Percentiles rank a stretch among this genome's conserved stretches.
Evolutionary conservation across 352 stramenopile genomes (phyloP).

Genomic region (Phytophthora crassamura): DNA sequence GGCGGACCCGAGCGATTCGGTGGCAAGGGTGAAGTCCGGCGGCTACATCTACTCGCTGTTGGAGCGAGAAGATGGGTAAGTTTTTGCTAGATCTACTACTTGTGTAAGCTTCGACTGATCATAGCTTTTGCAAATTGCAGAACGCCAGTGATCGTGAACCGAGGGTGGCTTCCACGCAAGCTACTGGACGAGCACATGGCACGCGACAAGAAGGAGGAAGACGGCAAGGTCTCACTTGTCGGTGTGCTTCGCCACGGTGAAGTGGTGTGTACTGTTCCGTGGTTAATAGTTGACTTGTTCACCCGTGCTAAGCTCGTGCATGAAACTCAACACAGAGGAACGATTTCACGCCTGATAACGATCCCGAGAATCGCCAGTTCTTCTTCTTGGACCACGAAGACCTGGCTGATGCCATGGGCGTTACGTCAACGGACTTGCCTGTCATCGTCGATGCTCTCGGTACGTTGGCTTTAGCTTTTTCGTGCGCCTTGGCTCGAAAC

Average conservation of each 20-base stretch:
- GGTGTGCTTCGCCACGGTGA: slow-evolving; percentile 84
- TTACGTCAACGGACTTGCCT: slow-evolving; percentile 65
- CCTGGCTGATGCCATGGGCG: slow-evolving; percentile 76
- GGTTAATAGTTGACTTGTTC: not conserved
- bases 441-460: slow-evolving; percentile 82
- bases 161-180: slow-evolving; percentile 82
- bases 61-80: slow-evolving; percentile 70
- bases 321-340: slow-evolving; percentile 51
- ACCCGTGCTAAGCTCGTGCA: slow-evolving; percentile 4
- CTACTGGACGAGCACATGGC: slow-evolving; percentile 77
- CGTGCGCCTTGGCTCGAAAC: not conserved
- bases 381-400: slow-evolving; percentile 87
- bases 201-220: slow-evolving; percentile 61
- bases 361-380: slow-evolving; percentile 75
- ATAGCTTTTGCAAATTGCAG: slow-evolving; percentile 29
- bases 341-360: slow-evolving; percentile 84
- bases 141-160: slow-evolving; percentile 87
- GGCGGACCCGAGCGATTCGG: slow-evolving; percentile 76
- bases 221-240: slow-evolving; percentile 57
- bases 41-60: slow-evolving; percentile 89
- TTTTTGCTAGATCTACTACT: not conserved
- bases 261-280: slow-evolving; percentile 59
- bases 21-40: slow-evolving; percentile 81
- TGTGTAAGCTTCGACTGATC: slow-evolving; percentile 3
- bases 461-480: slow-evolving; percentile 20